Evolutionary conservation across 495 filamentous ascomycete species (phyloP), one percentile per base, ranked within the genome.

Genomic region (Tuber calosporum): DNA sequence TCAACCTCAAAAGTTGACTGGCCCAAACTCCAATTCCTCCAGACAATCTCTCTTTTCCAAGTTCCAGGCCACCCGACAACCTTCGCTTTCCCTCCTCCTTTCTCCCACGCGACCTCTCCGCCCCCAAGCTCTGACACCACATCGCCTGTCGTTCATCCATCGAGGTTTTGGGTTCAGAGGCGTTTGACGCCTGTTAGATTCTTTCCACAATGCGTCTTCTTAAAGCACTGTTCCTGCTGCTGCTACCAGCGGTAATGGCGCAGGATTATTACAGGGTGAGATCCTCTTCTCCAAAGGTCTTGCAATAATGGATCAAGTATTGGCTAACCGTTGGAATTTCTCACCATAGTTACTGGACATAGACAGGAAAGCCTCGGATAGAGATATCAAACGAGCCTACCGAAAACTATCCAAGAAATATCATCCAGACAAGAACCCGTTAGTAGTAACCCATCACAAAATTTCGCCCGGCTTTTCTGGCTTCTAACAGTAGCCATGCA

Each of bases 401-500:
- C 88, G 93, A 69, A 90, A 88, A 68, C 84, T 98, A 6, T 95
- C 92, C 86, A 97, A 97, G 84, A 96, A 97, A 84, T 97, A 87
- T 83, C 95, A 99, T 80, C 95, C 95, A 1, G 95, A 99, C 82
- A 99, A 99, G 87, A 99, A 99, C 77, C 95, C 95, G 92, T 96
- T 84, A 79, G 91, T 84, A 79, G 91, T 87, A 69, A 38, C 69
- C 58, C 72, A 68, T 41, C 66, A 58, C 66, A 45, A n/a, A n/a
- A n/a, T 68, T 39, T 66, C 22, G 62, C 37, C 68, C 19, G 11
- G 48, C 69, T 13, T 66, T 41, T 58, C 73, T 42, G 69, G 26
- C 48, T 26, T 69, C 45, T 69, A 34, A 62, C 26, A 0, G 66
- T 48, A 40, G 20, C 8, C 53, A 41, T 48, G 0, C 9, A 94